Base-by-base conservation (phyloP, 169 alveolate species). In the Theileria parva region DNA sequence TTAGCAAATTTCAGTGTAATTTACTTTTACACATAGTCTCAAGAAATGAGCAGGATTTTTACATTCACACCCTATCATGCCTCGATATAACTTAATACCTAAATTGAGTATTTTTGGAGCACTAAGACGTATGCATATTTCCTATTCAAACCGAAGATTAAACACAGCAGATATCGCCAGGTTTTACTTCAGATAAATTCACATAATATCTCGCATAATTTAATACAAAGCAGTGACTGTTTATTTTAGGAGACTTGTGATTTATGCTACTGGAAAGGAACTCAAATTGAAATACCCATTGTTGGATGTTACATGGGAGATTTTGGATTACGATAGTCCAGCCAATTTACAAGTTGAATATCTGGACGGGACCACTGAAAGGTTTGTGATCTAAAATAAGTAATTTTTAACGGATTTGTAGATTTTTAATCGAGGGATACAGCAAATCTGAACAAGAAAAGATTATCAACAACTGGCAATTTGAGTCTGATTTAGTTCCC, bases 301-400 rank as follows among this genome's bases (percentile, higher is more conserved):
- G 68, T 57, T 90, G 15, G 71, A 85, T 67, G 94, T 90, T 61
- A 83, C 94, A 51, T 90, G 94, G 94, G 94, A 90, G 74, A 80
- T 90, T 25, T 81, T 90, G 63, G 94, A 84, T 37, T 84, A 84
- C 83, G 90, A 84, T 61, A 59, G 79, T 15, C 90, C 90, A 8
- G 90, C 90, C n/a, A 63, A 72, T 3, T 6, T 84, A 28, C 57
- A 51, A n/a, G 90, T 77, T 13, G 86, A 84, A 57, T 70, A 65
- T 19, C 70, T 84, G 55, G 70, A 75, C 81, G 90, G 90, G 21
- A 63, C 19, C 25, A 70, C 53, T 19, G 50, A 70, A 39, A 30
- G 88, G 85, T 80, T 44, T 7, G 87, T 0, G 21, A 19, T 17
- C 6, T 30, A 2, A 15, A 37, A 21, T 39, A 21, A 25, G 17